phyloP scores from a whole-genome alignment of 2,329 filamentous ascomycete species.

The Hypoxylon rubiginosum region DNA sequence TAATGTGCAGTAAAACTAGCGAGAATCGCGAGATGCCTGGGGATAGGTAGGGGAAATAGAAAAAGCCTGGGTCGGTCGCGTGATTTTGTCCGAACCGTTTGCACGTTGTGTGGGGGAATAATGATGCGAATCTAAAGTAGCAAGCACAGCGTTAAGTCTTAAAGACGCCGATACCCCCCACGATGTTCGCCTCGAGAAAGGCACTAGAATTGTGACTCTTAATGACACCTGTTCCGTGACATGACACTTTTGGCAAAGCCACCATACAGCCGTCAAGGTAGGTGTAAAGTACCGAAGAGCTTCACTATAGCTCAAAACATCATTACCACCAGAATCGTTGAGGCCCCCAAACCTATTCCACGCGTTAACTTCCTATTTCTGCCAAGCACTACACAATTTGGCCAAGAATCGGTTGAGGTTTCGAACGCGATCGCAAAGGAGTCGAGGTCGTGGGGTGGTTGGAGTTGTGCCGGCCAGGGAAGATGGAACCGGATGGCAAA shows the following conservation, averaged over 20 bases:
- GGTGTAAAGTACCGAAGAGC: slow-evolving; percentile 40
- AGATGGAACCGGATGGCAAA: slow-evolving; percentile 4
- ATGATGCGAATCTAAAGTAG: slow-evolving; percentile 23
- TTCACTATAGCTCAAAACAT: slow-evolving; percentile 29
- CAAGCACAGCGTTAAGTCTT: slow-evolving; percentile 37
- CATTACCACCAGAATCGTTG: slow-evolving; percentile 23
- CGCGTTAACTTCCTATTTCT: slow-evolving; percentile 20
- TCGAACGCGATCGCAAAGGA: slow-evolving; percentile 15
- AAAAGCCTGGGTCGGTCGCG: neutral
- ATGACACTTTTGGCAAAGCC: slow-evolving; percentile 41
- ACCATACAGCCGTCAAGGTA: slow-evolving; percentile 34
- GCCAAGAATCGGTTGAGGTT: neutral
- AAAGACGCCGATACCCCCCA: slow-evolving; percentile 45
- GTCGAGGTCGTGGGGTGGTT: slow-evolving; percentile 6
- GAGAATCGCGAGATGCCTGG: slow-evolving; percentile 19
- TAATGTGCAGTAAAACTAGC: slow-evolving; percentile 13
- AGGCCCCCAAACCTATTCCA: slow-evolving; percentile 16
- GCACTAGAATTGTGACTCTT: slow-evolving; percentile 45
- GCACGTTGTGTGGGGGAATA: slow-evolving; percentile 34
- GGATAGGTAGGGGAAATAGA: neutral
- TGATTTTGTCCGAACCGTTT: slow-evolving; percentile 7
- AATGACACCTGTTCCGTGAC: slow-evolving; percentile 38
- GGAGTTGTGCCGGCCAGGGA: slow-evolving; percentile 9
- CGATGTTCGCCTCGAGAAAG: slow-evolving; percentile 47
- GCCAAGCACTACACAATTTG: slow-evolving; percentile 13